Evolutionary conservation across 2,329 filamentous ascomycete species (phyloP), one percentile per base, ranked within the genome.

Genomic region (Drechslerella stenobrocha): DNA sequence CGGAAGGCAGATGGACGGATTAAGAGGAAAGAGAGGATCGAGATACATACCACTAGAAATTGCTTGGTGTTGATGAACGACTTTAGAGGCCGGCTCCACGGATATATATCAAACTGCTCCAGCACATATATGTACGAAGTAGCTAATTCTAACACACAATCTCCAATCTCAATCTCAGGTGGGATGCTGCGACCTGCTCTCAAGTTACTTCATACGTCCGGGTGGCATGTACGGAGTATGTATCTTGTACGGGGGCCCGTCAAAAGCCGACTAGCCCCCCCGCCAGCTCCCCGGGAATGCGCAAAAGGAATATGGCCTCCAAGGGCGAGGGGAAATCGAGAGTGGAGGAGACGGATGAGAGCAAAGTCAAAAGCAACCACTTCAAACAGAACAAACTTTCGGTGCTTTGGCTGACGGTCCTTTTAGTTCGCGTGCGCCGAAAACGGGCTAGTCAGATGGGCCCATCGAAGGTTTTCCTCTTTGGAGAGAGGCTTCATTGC

Each of bases 61-160:
- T 59, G 53, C 32, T 42, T 59, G 53, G 61, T 66, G 61, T 52
- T 66, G 61, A 66, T 66, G 61, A n/a, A n/a, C n/a, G n/a, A 59
- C 61, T 66, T 66, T 53, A 66, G 30, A 66, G 61, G 61, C 61
- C 61, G 61, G 61, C 61, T 66, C 61, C 61, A 66, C 61, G 61
- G 61, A 66, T 66, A 66, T 66, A 66, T 66, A 66, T 66, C 61
- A 66, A 66, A 58, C 53, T 66, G 61, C 61, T 48, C 42, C 15
- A 42, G 37, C 13, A 7, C 9, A 42, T 18, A 18, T 18, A n/a
- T 42, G 37, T 18, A 42, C 37, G 37, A 18, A 53, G 42, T 47
- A 44, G 46, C 52, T 57, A 57, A 42, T 42, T 42, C 37, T 42
- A 42, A 42, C 37, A 42, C 37, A 42, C 37, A 42, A 42, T 42